Evolutionary conservation across 306 rosid species (phyloP).

Genomic region (Boehmeria nivea): DNA sequence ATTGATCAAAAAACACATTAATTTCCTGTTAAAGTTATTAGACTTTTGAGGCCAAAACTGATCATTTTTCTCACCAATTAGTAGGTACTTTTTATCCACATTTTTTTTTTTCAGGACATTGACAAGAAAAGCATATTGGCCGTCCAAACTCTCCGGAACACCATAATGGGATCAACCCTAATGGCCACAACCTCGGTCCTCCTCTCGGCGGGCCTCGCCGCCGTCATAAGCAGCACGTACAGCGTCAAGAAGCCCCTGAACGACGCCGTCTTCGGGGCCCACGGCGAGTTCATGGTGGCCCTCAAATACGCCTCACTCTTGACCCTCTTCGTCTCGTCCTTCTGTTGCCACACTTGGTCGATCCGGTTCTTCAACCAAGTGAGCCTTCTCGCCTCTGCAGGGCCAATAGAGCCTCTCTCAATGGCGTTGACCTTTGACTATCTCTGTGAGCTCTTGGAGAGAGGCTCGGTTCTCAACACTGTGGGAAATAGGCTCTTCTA

Average conservation of each 20-base stretch:
- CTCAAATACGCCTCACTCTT: constrained; percentile 25
- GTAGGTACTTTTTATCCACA: no score
- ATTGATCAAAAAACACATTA: no score
- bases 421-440: constrained; percentile 3
- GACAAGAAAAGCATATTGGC: constrained; percentile 36
- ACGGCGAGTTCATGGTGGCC: constrained; percentile 29
- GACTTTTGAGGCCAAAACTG: no score
- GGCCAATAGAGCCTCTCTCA: neutral
- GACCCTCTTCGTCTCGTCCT: constrained; percentile 27
- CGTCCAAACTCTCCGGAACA: constrained; percentile 37
- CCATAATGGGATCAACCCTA: constrained; percentile 41
- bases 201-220: constrained; percentile 29
- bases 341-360: constrained; percentile 25
- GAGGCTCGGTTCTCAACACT: constrained; percentile 17
- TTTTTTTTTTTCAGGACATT: constrained; percentile 45
- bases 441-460: constrained; percentile 22
- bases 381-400: constrained; percentile 12
- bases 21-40: no score
- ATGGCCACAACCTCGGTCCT: constrained; percentile 40
- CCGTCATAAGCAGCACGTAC: constrained; percentile 34
- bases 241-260: constrained; percentile 27
- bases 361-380: constrained; percentile 28
- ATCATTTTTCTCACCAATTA: no score
- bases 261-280: constrained; percentile 22
- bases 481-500: constrained; percentile 35